phyloP scores from a whole-genome alignment of 106 monocot genomes.

The Phalaenopsis aphrodite region DNA sequence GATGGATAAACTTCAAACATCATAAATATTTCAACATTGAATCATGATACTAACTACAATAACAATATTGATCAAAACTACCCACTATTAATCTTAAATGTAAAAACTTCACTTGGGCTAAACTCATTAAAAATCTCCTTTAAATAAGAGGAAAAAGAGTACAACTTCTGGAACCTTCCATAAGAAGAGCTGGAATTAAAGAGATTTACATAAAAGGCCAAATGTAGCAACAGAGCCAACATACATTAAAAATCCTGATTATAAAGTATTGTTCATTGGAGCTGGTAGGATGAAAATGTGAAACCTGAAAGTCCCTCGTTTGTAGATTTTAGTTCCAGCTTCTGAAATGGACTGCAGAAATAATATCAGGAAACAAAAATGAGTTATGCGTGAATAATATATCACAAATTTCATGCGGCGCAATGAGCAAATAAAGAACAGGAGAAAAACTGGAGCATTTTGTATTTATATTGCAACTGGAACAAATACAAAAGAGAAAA shows the following conservation, averaged over 20 bases:
- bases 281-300: conserved; percentile 82
- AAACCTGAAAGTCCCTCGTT: conserved; percentile 65
- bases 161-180: too few relatives aligned
- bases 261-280: conserved; percentile 27
- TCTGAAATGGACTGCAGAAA: conserved; percentile 79
- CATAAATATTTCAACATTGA: too few relatives aligned
- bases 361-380: background rate
- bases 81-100: too few relatives aligned
- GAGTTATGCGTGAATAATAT: background rate
- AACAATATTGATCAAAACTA: too few relatives aligned
- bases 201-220: background rate
- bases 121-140: too few relatives aligned
- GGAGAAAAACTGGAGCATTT: too few relatives aligned
- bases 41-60: too few relatives aligned
- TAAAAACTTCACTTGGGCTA: too few relatives aligned
- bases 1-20: too few relatives aligned
- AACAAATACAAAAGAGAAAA: too few relatives aligned
- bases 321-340: conserved; percentile 72
- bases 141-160: too few relatives aligned
- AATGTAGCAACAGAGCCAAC: background rate
- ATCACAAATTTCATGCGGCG: background rate
- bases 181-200: background rate
- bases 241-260: background rate
- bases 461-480: too few relatives aligned
- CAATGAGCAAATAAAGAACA: background rate